These are phyloP conservation scores for Zygotorulaspora chibaensis DNA, from an alignment of 805 yeast genomes.

Conservation along the genomic window DNA sequence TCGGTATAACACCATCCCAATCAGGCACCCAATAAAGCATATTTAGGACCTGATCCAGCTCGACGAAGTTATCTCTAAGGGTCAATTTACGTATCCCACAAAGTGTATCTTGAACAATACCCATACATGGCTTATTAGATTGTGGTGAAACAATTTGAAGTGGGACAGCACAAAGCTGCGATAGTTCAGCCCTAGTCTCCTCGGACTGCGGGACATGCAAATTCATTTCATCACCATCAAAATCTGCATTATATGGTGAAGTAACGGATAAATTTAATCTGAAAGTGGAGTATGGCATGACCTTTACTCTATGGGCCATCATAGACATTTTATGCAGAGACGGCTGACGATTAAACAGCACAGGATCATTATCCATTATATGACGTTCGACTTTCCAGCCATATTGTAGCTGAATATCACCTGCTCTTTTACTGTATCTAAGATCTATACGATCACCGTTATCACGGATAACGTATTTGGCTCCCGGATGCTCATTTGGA, in stretches of 20 bases:
- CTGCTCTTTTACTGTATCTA: constrained; percentile 95
- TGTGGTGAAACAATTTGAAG: constrained; percentile 97
- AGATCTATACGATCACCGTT: constrained; percentile 98
- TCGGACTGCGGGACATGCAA: constrained; percentile 98
- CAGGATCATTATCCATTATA: constrained; percentile 96
- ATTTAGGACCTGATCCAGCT: constrained; percentile 92
- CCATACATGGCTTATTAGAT: constrained; percentile 99
- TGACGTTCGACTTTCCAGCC: constrained; percentile 99
- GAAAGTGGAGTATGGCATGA: constrained; percentile 98
- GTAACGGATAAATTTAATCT: constrained; percentile 95
- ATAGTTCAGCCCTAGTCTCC: constrained; percentile 94
- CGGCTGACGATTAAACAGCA: constrained; percentile 97
- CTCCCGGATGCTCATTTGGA: constrained; percentile 99
- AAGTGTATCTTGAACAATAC: constrained; percentile 97
- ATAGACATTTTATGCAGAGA: constrained; percentile 98
- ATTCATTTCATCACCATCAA: constrained; percentile 99
- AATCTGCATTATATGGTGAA: constrained; percentile 99
- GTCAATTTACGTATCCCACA: constrained; percentile 98
- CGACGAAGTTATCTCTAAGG: constrained; percentile 80
- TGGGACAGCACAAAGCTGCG: constrained; percentile 95
- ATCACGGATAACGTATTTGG: constrained; percentile 95
- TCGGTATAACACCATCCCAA: constrained; percentile 98
- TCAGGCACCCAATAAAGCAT: constrained; percentile 96
- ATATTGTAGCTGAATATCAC: constrained; percentile 94
- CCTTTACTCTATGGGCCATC: constrained; percentile 99